Evolutionary conservation across 164 flowering plant species (phyloP).

Genomic region (Kingdonia uniflora): DNA sequence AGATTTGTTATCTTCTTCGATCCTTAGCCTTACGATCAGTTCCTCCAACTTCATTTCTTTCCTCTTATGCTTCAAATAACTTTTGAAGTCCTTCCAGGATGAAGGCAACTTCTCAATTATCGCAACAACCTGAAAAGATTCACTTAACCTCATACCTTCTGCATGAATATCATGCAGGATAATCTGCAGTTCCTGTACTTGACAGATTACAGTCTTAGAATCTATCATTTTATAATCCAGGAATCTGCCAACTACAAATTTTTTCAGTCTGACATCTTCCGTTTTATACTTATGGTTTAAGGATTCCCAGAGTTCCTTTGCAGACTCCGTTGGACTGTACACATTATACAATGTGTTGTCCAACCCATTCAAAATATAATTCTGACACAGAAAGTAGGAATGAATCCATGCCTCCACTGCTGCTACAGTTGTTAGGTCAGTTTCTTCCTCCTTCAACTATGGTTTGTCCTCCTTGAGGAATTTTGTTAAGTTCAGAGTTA

Average conservation of each 20-base stretch:
- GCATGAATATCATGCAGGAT: neutral
- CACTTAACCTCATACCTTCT: neutral
- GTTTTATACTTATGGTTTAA: neutral
- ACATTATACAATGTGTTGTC: neutral
- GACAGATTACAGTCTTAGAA: neutral
- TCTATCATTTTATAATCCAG: neutral
- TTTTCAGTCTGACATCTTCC: neutral
- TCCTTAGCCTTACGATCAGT: neutral
- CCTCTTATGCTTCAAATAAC: neutral
- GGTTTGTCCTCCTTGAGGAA: no score
- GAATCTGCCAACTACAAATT: neutral
- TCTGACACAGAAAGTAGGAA: neutral
- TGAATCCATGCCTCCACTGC: neutral
- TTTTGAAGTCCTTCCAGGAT: conserved; percentile 1
- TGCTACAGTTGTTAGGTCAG: neutral
- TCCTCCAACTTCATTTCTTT: neutral
- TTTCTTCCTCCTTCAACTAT: no score
- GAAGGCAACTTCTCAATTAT: neutral
- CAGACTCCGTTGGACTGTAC: neutral
- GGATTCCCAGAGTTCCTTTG: neutral
- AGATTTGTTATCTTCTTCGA: neutral
- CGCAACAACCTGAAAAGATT: neutral
- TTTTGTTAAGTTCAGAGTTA: no score
- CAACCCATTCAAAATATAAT: neutral
- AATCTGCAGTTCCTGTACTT: neutral